Base-by-base conservation (phyloP, 2,329 filamentous ascomycete species). In the Alternaria postmessia region DNA sequence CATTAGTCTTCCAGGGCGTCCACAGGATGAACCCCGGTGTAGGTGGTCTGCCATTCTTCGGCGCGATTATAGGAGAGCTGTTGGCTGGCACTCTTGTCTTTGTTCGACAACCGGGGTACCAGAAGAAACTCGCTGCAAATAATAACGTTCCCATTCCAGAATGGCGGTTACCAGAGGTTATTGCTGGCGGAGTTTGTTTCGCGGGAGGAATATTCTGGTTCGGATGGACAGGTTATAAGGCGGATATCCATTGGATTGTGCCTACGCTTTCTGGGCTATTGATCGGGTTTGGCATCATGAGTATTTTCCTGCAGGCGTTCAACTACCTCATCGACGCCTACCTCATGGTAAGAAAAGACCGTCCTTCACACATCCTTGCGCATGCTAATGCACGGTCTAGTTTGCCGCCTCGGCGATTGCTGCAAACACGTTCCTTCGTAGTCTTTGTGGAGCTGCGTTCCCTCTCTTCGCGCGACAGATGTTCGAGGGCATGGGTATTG, bases 31-130 rank as follows among this genome's bases (percentile, higher is more conserved):
- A 82, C 41, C 74, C 84, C 1, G 93, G 93, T 59, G 80, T 92
- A 24, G 87, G 89, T 11, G 93, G 93, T 2, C 84, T 97, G 3
- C 88, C 92, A 4, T 96, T 93, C 78, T 92, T 97, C 70, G 93
- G 93, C 55, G 93, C 97, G 89, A 87, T 95, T 54, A 74, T 83
- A 8, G 92, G 92, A 42, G 87, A 93, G 74, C 67, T 95, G 16
- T 77, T 91, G 48, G 91, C 90, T 0, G 91, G 90, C 30, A 63
- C 81, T 4, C 81, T 84, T 38, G 89, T 94, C 64, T 82, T 92
- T 61, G 72, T 87, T 41, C 84, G 86, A 68, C 86, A 92, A 78
- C 87, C 88, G n/a, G 82, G 82, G 73, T 94, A 94, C 77, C 86
- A 88, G 73, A 76, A 70, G 65, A 78, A 78, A 57, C 76, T 83